Evolutionary conservation across 2,329 filamentous ascomycete genomes (phyloP).

Genomic region (Neophaeococcomyces aloes): DNA sequence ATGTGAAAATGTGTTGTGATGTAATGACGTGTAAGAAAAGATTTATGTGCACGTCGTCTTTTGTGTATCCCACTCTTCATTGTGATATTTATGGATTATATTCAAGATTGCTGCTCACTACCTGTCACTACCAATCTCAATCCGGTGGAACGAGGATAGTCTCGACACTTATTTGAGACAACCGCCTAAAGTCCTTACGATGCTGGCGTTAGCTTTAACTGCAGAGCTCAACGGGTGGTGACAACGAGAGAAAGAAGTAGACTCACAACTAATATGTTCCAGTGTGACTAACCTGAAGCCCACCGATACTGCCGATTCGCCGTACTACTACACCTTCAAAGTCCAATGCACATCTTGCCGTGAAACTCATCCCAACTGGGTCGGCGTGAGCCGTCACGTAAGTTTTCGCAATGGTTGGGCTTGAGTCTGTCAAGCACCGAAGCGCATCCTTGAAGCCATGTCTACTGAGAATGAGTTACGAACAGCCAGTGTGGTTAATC

Average conservation of each 20-base stretch:
- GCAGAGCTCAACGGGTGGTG: slow-evolving; percentile 23
- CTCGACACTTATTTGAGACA: not conserved
- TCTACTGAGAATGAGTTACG: no score
- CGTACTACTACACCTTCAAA: slow-evolving; percentile 96
- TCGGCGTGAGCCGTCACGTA: slow-evolving; percentile 83
- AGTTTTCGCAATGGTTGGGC: slow-evolving; percentile 26
- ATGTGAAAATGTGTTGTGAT: no score
- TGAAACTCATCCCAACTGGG: slow-evolving; percentile 76
- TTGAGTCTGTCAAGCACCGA: not conserved
- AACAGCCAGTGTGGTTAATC: no score
- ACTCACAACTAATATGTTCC: slow-evolving; percentile 9
- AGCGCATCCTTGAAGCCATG: no score
- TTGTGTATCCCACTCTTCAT: no score
- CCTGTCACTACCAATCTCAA: no score
- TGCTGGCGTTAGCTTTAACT: slow-evolving; percentile 19
- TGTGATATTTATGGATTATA: no score
- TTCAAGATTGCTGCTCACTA: no score
- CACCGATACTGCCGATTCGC: slow-evolving; percentile 65
- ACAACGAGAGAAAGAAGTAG: not conserved
- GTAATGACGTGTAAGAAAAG: no score
- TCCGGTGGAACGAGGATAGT: no score
- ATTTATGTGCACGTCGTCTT: no score
- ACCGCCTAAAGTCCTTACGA: not conserved
- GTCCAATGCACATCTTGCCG: slow-evolving; percentile 97
- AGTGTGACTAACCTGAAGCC: slow-evolving; percentile 88